These are phyloP conservation scores for Coprinopsis cinerea DNA, from an alignment of 768 basidiomycete species.

Conservation along the genomic window DNA sequence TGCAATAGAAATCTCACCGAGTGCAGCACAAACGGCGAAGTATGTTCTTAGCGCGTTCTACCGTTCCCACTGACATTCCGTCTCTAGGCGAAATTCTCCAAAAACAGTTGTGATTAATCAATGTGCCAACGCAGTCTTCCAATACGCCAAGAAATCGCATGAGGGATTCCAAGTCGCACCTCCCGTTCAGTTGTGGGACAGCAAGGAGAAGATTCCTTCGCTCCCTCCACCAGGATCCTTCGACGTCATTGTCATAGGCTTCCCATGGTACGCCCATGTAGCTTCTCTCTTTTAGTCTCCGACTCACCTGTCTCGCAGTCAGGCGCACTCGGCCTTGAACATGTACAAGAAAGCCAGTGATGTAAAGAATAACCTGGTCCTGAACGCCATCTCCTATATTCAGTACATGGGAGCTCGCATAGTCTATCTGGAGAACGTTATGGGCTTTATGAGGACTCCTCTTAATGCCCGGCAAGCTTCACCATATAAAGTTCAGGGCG, in stretches of 20 bases:
- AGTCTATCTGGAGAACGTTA: slow-evolving; percentile 50
- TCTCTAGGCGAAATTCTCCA: slow-evolving; percentile 45
- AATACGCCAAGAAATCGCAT: slow-evolving; percentile 50
- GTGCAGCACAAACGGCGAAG: slow-evolving; percentile 63
- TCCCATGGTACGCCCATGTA: slow-evolving; percentile 61
- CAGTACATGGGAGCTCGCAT: slow-evolving; percentile 39
- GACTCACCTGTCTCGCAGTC: slow-evolving; percentile 34
- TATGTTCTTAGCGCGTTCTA: slow-evolving; percentile 23
- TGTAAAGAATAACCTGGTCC: slow-evolving; percentile 59
- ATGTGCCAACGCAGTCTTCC: slow-evolving; percentile 60
- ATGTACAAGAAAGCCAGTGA: slow-evolving; percentile 67
- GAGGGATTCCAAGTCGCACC: slow-evolving; percentile 33
- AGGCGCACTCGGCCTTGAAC: slow-evolving; percentile 68
- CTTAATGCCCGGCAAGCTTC: slow-evolving; percentile 36
- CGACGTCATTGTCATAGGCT: slow-evolving; percentile 61
- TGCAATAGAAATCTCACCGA: slow-evolving; percentile 70
- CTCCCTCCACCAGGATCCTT: slow-evolving; percentile 49
- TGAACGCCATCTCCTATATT: slow-evolving; percentile 51
- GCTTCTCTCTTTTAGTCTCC: neutral
- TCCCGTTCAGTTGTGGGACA: slow-evolving; percentile 35
- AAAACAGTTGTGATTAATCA: slow-evolving; percentile 58
- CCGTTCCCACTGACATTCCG: neutral
- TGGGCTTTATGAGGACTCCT: slow-evolving; percentile 40
- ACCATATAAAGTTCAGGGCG: slow-evolving; percentile 48
- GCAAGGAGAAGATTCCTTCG: slow-evolving; percentile 31